These are phyloP conservation scores for Coniferiporia weirii DNA, from an alignment of 1,284 basidiomycete genomes.

Conservation along the genomic window DNA sequence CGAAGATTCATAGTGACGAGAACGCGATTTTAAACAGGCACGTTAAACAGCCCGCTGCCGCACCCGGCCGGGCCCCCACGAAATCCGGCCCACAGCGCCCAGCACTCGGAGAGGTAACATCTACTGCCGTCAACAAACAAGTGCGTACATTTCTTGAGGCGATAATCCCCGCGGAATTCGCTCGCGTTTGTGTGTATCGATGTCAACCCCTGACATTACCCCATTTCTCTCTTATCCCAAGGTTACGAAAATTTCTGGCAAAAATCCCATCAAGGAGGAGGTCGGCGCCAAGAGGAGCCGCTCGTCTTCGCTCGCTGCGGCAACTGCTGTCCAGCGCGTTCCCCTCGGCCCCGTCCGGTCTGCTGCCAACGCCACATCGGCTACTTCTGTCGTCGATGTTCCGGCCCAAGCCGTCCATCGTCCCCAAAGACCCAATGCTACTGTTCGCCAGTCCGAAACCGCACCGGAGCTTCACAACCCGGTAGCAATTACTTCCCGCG, in stretches of 20 bases:
- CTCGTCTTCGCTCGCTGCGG: conserved; percentile 52
- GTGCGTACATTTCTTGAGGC: conserved; percentile 34
- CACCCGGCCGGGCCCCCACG: conserved; percentile 34
- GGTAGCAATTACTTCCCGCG: conserved; percentile 32
- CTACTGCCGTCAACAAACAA: conserved; percentile 67
- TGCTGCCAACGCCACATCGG: conserved; percentile 32
- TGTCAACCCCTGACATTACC: no score
- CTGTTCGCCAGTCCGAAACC: conserved; percentile 31
- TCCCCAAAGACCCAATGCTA: conserved; percentile 34
- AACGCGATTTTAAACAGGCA: conserved; percentile 53
- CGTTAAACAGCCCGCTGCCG: conserved; percentile 49
- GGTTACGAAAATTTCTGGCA: conserved; percentile 25
- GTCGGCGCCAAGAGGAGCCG: conserved; percentile 61
- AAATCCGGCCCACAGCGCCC: conserved; percentile 41
- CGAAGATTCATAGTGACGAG: conserved; percentile 61
- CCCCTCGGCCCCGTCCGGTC: conserved; percentile 55
- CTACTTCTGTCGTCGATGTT: conserved; percentile 22
- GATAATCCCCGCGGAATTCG: no score
- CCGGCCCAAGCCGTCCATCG: conserved; percentile 27
- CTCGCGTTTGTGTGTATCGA: neutral
- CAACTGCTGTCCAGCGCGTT: conserved; percentile 55
- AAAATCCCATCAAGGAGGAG: conserved; percentile 25
- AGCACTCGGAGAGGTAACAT: conserved; percentile 68
- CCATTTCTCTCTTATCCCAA: conserved; percentile 2
- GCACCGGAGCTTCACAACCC: conserved; percentile 31